phyloP scores from a whole-genome alignment of 495 filamentous ascomycete genomes.

The Glarea lozoyensis region DNA sequence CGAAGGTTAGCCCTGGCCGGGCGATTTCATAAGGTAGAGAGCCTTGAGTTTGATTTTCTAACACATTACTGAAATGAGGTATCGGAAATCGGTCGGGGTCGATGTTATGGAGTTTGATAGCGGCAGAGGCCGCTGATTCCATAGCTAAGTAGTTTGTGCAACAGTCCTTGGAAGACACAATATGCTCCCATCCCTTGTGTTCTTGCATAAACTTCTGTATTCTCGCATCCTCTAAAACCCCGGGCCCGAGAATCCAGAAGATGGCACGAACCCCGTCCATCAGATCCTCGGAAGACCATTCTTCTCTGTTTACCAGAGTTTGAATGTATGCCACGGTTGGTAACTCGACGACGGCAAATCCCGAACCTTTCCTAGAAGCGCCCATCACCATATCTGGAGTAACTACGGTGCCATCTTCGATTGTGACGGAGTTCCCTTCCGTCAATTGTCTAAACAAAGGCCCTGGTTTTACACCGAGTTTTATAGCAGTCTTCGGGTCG shows the following conservation, averaged over 20 bases:
- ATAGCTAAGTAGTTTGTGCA: constrained; percentile 67
- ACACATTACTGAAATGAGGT: constrained; percentile 46
- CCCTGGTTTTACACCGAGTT: constrained; percentile 45
- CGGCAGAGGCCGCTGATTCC: constrained; percentile 48
- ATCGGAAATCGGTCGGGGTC: constrained; percentile 60
- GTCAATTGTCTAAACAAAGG: constrained; percentile 43
- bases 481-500: constrained; percentile 47
- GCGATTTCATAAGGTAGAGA: constrained; percentile 14
- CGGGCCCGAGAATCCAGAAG: constrained; percentile 72
- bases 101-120: constrained; percentile 58
- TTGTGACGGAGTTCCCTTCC: constrained; percentile 38
- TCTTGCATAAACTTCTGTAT: constrained; percentile 60
- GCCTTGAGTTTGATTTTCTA: background rate
- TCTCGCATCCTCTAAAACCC: constrained; percentile 49
- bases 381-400: constrained; percentile 44
- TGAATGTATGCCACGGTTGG: constrained; percentile 60
- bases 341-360: constrained; percentile 74
- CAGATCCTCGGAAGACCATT: constrained; percentile 61
- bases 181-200: constrained; percentile 54
- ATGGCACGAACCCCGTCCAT: constrained; percentile 59
- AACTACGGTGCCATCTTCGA: constrained; percentile 46
- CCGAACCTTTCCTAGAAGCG: constrained; percentile 35
- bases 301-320: constrained; percentile 53
- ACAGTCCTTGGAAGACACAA: constrained; percentile 61
- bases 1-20: constrained; percentile 33